phyloP scores from a whole-genome alignment of 2,329 filamentous ascomycete genomes.

The Albophoma yamanashiensis region DNA sequence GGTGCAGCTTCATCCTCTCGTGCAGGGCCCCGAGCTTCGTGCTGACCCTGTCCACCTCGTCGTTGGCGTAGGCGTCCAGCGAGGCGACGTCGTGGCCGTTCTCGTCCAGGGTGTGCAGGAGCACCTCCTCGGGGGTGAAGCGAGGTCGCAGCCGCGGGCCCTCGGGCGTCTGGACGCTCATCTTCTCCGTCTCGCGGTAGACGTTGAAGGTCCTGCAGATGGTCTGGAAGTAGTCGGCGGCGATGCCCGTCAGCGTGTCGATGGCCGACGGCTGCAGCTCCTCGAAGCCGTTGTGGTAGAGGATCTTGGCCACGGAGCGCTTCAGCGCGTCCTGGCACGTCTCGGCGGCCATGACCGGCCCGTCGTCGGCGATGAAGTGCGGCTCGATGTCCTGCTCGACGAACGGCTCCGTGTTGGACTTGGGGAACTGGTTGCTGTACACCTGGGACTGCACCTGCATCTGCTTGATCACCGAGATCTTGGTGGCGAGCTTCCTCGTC shows the following conservation, averaged over 20 bases:
- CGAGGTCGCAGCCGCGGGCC: conserved; percentile 45
- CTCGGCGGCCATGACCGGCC: conserved; percentile 75
- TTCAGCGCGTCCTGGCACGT: conserved; percentile 77
- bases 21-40: conserved; percentile 75
- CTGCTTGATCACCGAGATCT: conserved; percentile 96
- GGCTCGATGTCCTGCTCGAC: conserved; percentile 75
- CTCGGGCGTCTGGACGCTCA: conserved; percentile 37
- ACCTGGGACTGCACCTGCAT: conserved; percentile 98
- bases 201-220: conserved; percentile 68
- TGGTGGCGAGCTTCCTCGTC: conserved; percentile 88
- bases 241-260: conserved; percentile 81
- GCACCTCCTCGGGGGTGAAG: conserved; percentile 74
- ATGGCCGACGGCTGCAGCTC: conserved; percentile 92
- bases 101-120: conserved; percentile 76
- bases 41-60: conserved; percentile 81
- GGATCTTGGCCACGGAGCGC: conserved; percentile 84
- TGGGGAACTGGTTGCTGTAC: conserved; percentile 96
- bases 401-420: conserved; percentile 86
- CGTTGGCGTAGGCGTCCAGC: conserved; percentile 78
- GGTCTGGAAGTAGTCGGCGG: conserved; percentile 81
- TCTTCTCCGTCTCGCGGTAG: conserved; percentile 76
- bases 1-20: conserved; percentile 86
- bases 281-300: conserved; percentile 94
- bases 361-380: conserved; percentile 82
- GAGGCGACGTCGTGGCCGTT: conserved; percentile 73